These are phyloP conservation scores for Astrephomene gubernaculifera DNA, from an alignment of 139 green algal species.

Conservation along the genomic window DNA sequence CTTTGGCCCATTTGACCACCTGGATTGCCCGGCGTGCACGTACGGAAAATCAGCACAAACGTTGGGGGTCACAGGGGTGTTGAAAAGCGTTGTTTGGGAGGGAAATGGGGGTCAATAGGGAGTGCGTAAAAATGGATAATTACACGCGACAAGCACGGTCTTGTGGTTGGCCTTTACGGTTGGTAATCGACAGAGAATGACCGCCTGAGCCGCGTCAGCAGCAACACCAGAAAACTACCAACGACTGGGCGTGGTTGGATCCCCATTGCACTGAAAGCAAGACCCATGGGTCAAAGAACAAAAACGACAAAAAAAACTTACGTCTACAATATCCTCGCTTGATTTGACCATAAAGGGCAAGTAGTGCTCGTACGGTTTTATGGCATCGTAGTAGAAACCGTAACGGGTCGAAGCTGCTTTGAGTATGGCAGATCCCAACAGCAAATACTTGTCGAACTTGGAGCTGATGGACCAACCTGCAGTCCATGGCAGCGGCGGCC, in stretches of 20 bases:
- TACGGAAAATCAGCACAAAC: neutral
- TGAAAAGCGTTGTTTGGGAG: neutral
- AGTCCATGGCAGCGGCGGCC: too few relatives aligned
- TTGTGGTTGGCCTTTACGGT: neutral
- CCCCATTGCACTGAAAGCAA: neutral
- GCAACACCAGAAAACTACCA: too few relatives aligned
- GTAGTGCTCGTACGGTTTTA: neutral
- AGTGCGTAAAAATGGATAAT: neutral
- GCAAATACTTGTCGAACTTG: conserved; percentile 30
- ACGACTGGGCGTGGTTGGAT: too few relatives aligned
- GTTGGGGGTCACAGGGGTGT: neutral
- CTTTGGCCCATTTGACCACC: conserved; percentile 8
- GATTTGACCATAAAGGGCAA: conserved; percentile 9
- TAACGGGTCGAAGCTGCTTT: neutral
- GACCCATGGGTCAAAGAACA: neutral
- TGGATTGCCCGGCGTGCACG: neutral
- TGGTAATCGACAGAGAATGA: too few relatives aligned
- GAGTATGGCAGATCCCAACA: neutral
- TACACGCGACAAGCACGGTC: neutral
- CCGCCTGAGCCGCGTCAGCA: too few relatives aligned
- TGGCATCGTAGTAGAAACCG: conserved; percentile 11
- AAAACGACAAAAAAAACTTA: neutral
- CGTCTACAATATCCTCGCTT: conserved; percentile 3
- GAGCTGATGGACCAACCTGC: conserved; percentile 22
- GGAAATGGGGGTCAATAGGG: neutral